A percentile compares a stretch with the other conserved stretches of the same genome.
Evolutionary conservation across 805 yeast genomes (phyloP).

Genomic region (Lipomyces lipofer): DNA sequence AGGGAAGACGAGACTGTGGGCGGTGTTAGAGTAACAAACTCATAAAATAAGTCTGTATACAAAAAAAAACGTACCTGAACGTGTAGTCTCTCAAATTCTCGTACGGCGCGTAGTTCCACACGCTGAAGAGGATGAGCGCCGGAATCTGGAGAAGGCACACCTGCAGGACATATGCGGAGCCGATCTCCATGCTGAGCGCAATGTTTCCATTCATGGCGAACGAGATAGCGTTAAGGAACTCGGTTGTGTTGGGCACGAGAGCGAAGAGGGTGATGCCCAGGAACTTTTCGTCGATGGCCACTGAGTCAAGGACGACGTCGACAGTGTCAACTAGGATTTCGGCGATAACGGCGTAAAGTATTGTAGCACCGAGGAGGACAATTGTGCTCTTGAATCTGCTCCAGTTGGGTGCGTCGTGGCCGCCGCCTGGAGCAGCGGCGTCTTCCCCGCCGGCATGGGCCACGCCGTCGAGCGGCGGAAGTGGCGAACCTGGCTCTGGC

Average conservation of each 20-base stretch:
- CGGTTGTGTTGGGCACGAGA: slow-evolving; percentile 94
- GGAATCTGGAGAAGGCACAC: slow-evolving; percentile 94
- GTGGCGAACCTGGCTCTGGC: background rate
- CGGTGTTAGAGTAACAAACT: slow-evolving; percentile 39
- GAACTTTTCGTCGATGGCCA: slow-evolving; percentile 86
- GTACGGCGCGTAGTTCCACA: slow-evolving; percentile 16
- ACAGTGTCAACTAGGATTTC: slow-evolving; percentile 92
- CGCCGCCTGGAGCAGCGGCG: slow-evolving; percentile 47
- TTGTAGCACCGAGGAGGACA: slow-evolving; percentile 78
- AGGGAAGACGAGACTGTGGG: slow-evolving; percentile 86
- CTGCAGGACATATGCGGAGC: slow-evolving; percentile 94
- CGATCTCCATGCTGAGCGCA: slow-evolving; percentile 95
- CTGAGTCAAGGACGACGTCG: slow-evolving; percentile 75
- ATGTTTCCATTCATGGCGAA: slow-evolving; percentile 96
- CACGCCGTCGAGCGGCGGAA: no score
- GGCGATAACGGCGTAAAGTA: slow-evolving; percentile 88
- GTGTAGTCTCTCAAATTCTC: slow-evolving; percentile 35
- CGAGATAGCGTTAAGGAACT: slow-evolving; percentile 92
- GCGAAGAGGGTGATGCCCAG: slow-evolving; percentile 94
- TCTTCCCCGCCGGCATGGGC: slow-evolving; percentile 6
- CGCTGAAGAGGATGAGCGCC: slow-evolving; percentile 64
- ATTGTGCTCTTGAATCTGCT: slow-evolving; percentile 78
- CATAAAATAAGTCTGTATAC: background rate
- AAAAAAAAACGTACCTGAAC: slow-evolving; percentile 24
- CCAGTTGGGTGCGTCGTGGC: slow-evolving; percentile 98